Evolutionary conservation across 352 stramenopile genomes (phyloP).

Genomic region (Blastocystis sp.): DNA sequence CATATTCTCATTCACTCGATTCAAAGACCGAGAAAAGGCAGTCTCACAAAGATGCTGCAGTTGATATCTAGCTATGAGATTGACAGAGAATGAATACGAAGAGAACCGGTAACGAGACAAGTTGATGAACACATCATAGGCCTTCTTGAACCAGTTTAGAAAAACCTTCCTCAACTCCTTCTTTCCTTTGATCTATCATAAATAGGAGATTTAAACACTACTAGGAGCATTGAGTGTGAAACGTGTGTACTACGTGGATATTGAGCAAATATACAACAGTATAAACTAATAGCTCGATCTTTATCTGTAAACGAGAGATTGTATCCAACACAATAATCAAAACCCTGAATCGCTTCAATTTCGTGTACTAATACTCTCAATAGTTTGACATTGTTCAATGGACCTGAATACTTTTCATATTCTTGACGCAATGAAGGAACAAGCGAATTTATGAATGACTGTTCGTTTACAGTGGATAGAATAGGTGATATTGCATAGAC

Average conservation of each 20-base stretch:
- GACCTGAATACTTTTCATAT: background rate
- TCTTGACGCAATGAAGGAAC: background rate
- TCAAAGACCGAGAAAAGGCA: background rate
- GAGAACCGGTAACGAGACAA: background rate
- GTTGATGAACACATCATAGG: constrained; percentile 38
- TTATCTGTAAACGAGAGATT: constrained; percentile 3
- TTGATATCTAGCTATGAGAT: background rate
- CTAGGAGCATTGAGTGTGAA: background rate
- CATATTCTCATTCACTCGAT: background rate
- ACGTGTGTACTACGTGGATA: background rate
- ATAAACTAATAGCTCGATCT: background rate
- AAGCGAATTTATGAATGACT: background rate
- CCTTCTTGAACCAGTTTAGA: constrained; percentile 10
- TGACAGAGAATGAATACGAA: background rate
- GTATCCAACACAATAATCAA: constrained; percentile 42
- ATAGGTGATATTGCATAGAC: background rate
- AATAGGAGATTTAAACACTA: background rate
- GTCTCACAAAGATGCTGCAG: background rate
- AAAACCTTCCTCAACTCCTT: constrained; percentile 16
- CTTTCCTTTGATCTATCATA: constrained; percentile 23
- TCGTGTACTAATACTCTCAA: background rate
- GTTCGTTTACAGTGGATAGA: background rate
- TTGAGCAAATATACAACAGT: constrained; percentile 33
- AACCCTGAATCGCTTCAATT: background rate
- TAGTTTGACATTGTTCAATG: background rate